Evolutionary conservation across 2,329 filamentous ascomycete species (phyloP).

Genomic region (Plenodomus lindquistii): DNA sequence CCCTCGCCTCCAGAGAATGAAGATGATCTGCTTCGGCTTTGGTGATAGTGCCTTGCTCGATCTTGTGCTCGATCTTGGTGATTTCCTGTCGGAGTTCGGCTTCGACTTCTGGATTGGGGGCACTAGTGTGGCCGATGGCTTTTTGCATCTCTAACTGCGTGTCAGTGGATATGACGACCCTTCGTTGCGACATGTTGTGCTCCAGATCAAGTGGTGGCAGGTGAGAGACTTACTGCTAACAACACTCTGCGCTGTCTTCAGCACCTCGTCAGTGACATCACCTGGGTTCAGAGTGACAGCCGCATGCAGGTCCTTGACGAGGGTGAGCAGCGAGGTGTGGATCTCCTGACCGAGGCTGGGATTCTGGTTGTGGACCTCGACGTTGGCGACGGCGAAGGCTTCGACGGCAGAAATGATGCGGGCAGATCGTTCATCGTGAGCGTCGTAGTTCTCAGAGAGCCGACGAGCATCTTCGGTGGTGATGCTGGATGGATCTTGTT

Average conservation of each 20-base stretch:
- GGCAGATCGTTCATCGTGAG: slow-evolving; percentile 23
- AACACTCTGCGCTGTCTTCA: slow-evolving; percentile 29
- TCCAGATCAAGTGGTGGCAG: neutral
- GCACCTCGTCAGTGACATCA: slow-evolving; percentile 30
- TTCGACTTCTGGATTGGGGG: slow-evolving; percentile 36
- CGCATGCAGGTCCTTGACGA: slow-evolving; percentile 33
- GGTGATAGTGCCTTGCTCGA: slow-evolving; percentile 40
- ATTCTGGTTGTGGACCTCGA: slow-evolving; percentile 19
- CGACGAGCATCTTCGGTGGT: slow-evolving; percentile 37
- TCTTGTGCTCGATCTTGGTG: slow-evolving; percentile 38
- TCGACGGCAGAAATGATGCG: slow-evolving; percentile 36
- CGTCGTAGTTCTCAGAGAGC: slow-evolving; percentile 31
- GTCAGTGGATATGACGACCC: slow-evolving; percentile 7
- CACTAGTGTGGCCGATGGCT: slow-evolving; percentile 26
- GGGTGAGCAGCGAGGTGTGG: slow-evolving; percentile 24
- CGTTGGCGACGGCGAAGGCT: slow-evolving; percentile 28
- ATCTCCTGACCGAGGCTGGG: slow-evolving; percentile 13
- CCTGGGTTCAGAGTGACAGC: slow-evolving; percentile 28
- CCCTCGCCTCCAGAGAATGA: slow-evolving; percentile 48
- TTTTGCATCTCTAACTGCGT: slow-evolving; percentile 34
- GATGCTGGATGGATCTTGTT: slow-evolving; percentile 28
- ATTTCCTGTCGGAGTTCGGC: slow-evolving; percentile 33
- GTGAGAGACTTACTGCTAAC: slow-evolving; percentile 32
- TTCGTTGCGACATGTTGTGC: neutral
- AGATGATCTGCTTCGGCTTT: slow-evolving; percentile 47